Evolutionary conservation across 768 basidiomycete genomes (phyloP).

Genomic region (Scleroderma citrinum): DNA sequence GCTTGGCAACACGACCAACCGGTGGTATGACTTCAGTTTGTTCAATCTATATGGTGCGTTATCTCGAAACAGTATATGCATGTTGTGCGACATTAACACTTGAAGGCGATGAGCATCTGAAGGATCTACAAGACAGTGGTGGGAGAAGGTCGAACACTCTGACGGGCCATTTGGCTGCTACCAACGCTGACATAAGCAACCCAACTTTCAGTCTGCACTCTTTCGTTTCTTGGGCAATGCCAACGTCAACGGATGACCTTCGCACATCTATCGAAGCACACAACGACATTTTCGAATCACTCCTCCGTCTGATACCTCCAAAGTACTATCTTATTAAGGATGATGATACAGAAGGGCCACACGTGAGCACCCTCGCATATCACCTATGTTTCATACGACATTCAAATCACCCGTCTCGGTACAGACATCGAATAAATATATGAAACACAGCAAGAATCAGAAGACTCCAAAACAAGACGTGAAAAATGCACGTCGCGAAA

Average conservation of each 20-base stretch:
- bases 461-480: slow-evolving; percentile 79
- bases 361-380: slow-evolving; percentile 8
- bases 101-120: too few relatives aligned
- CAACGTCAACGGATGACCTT: slow-evolving; percentile 44
- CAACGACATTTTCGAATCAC: slow-evolving; percentile 79
- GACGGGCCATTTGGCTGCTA: too few relatives aligned
- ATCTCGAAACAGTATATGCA: too few relatives aligned
- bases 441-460: slow-evolving; percentile 84
- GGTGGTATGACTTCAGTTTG: too few relatives aligned
- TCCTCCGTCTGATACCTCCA: slow-evolving; percentile 82
- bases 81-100: too few relatives aligned
- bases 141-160: too few relatives aligned
- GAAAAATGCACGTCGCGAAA: slow-evolving; percentile 84
- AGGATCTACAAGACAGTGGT: too few relatives aligned
- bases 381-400: background rate
- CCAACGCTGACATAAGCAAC: too few relatives aligned
- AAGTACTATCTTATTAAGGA: slow-evolving; percentile 65
- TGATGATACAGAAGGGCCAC: slow-evolving; percentile 3
- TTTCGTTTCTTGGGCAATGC: slow-evolving; percentile 30
- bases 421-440: slow-evolving; percentile 61
- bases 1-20: too few relatives aligned
- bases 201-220: too few relatives aligned
- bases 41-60: too few relatives aligned
- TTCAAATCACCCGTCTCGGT: background rate
- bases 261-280: slow-evolving; percentile 70